Base-by-base conservation (phyloP, 2,329 filamentous ascomycete genomes). In the Aspergillus pseudoglaucus region DNA sequence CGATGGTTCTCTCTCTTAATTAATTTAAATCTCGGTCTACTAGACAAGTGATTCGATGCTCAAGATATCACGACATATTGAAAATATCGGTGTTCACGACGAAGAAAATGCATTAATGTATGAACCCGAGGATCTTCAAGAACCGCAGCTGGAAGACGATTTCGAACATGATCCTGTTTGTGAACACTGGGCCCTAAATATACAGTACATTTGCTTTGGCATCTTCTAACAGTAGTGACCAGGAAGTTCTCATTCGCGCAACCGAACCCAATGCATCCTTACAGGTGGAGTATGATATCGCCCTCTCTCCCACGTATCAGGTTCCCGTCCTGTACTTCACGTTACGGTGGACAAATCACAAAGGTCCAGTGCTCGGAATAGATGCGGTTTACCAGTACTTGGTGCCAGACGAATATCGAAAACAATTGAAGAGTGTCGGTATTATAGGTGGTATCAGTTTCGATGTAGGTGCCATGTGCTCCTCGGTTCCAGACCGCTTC, bases 321-420 rank as follows among this genome's bases (percentile, higher is more conserved):
- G 80, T 85, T 41, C 87, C 87, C 7, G 86, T 87, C 50, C 75
- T 90, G 47, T 90, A 87, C 80, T 89, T 91, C 71, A 80, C 74
- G 46, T 67, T 89, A 58, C 78, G 81, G 55, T 76, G 78, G 50
- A 69, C 82, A 49, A 76, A 79, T 15, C 67, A 72, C 42, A 74
- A 75, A 49, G 80, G 83, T 53, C 71, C 75, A 35, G 68, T 80
- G 59, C 6, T 39, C 18, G 76, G 79, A 58, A 73, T 89, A 56
- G 83, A 89, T 52, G 80, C 80, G 3, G 80, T 90, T 53, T 89
- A 89, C 65, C 76, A 81, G 52, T 78, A 79, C 54, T 74, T 91
- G 42, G 85, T 90, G 41, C 85, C 87, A 15, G 72, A 79, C 45
- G 75, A 81, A 58, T 84, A 80, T 71, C 84, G 81, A 62, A 69